phyloP scores from a whole-genome alignment of 805 yeast species.

The Wickerhamiella bombiphila region DNA sequence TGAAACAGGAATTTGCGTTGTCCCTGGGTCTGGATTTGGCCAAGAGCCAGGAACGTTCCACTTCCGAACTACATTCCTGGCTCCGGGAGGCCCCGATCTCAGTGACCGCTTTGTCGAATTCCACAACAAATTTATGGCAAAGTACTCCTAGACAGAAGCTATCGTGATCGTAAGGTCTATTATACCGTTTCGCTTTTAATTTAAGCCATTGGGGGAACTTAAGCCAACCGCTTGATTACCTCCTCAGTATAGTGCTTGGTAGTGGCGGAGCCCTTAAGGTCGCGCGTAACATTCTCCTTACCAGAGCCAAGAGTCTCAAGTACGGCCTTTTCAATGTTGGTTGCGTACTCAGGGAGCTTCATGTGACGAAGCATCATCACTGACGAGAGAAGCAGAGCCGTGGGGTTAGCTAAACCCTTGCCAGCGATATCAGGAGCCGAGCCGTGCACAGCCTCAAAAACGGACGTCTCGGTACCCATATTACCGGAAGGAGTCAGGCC shows the following conservation, averaged over 20 bases:
- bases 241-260: conserved; percentile 84
- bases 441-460: conserved; percentile 99
- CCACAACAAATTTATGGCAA: conserved; percentile 55
- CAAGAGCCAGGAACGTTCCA: conserved; percentile 83
- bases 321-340: conserved; percentile 73
- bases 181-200: no score
- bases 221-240: conserved; percentile 61
- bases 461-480: conserved; percentile 96
- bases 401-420: conserved; percentile 97
- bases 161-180: no score
- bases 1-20: conserved; percentile 87
- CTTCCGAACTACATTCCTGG: conserved; percentile 88
- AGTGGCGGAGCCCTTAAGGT: conserved; percentile 82
- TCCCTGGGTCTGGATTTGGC: conserved; percentile 96
- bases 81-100: conserved; percentile 82
- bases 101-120: conserved; percentile 62
- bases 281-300: conserved; percentile 90
- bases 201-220: no score
- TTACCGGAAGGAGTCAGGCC: conserved; percentile 99
- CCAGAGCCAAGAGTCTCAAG: conserved; percentile 83
- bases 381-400: conserved; percentile 88
- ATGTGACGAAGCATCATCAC: conserved; percentile 99
- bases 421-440: conserved; percentile 99
- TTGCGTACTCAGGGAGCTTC: conserved; percentile 73
- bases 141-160: conserved; percentile 35